phyloP scores from a whole-genome alignment of 2,329 filamentous ascomycete genomes.

The Ophiostoma himal-ulmi region DNA sequence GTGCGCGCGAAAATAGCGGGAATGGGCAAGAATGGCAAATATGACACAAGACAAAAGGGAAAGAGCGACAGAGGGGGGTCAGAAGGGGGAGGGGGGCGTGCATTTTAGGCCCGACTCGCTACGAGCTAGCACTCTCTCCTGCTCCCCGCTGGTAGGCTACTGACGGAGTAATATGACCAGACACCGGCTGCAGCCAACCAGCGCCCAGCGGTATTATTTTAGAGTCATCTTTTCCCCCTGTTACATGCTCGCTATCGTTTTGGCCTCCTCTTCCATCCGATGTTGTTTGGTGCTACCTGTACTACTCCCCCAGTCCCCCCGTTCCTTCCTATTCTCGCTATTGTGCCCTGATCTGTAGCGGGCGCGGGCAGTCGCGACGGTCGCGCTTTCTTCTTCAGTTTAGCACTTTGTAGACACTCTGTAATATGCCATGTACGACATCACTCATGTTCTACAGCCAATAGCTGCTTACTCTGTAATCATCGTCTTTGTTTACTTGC shows the following conservation, averaged over 20 bases:
- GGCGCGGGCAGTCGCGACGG: not conserved
- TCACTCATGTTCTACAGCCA: not conserved
- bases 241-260: not conserved
- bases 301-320: not conserved
- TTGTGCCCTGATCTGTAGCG: conserved; percentile 8
- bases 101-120: conserved; percentile 6
- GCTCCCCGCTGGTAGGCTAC: no score
- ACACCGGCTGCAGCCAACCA: conserved; percentile 3
- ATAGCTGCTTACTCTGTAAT: not conserved
- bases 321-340: not conserved
- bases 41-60: not conserved
- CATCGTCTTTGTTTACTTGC: not conserved
- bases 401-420: not conserved
- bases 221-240: not conserved
- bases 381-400: not conserved
- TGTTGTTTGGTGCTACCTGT: not conserved
- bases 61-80: conserved; percentile 5
- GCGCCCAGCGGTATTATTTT: not conserved
- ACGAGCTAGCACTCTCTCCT: conserved; percentile 7
- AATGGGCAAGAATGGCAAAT: not conserved
- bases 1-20: not conserved
- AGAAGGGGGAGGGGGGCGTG: conserved; percentile 6
- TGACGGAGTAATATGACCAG: not conserved
- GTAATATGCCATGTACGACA: not conserved
- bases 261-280: not conserved